phyloP scores from a whole-genome alignment of 2,329 filamentous ascomycete species.

The Chrysoporthe cubensis region DNA sequence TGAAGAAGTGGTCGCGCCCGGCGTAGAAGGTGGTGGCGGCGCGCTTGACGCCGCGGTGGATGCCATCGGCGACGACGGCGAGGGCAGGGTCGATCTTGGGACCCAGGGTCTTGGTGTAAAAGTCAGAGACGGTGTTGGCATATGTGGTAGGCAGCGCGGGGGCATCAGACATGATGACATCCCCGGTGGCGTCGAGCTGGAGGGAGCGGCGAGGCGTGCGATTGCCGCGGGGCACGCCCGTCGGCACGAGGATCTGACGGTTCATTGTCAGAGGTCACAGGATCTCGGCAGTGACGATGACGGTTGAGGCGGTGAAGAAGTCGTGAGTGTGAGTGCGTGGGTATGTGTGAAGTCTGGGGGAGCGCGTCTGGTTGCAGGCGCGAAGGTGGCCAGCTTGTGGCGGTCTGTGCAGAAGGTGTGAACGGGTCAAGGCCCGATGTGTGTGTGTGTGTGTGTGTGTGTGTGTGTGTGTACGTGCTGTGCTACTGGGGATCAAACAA shows the following conservation, averaged over 20 bases:
- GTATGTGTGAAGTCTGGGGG: not conserved
- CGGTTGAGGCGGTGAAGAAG: not conserved
- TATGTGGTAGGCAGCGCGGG: not conserved
- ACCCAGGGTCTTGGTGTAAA: conserved; percentile 18
- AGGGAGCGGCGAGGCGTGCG: not conserved
- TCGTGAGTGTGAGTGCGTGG: not conserved
- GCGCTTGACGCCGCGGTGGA: conserved; percentile 2
- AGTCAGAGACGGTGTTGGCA: not conserved
- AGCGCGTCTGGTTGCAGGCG: conserved; percentile 5
- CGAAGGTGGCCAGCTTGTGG: not conserved
- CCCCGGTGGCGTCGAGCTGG: conserved; percentile 12
- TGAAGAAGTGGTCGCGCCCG: conserved; percentile 17
- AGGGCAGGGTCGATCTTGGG: conserved; percentile 6
- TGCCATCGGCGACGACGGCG: not conserved
- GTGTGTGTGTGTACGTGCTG: no score
- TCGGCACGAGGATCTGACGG: not conserved
- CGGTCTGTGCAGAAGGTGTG: not conserved
- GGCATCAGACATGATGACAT: conserved; percentile 23
- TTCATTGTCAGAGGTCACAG: conserved; percentile 7
- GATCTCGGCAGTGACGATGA: conserved; percentile 6
- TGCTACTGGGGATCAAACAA: not conserved
- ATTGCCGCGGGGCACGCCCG: conserved; percentile 11
- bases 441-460: no score
- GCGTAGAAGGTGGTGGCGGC: conserved; percentile 11
- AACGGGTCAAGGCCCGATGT: not conserved